phyloP scores from a whole-genome alignment of 2,329 filamentous ascomycete species.

The Fulvia fulva region DNA sequence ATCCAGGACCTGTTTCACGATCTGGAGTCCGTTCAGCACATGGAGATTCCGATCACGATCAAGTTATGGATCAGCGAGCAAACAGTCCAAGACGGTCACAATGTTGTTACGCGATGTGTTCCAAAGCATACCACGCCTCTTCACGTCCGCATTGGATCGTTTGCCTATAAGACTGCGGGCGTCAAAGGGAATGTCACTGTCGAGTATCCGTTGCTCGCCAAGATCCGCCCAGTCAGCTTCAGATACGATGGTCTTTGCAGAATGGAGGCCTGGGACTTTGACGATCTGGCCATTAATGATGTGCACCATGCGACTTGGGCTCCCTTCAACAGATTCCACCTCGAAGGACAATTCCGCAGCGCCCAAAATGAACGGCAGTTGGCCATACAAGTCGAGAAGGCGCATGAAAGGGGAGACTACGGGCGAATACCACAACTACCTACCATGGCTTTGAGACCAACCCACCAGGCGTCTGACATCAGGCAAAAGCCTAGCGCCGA shows the following conservation, averaged over 20 bases:
- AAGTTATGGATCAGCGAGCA: not conserved
- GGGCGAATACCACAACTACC: not conserved
- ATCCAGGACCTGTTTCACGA: not conserved
- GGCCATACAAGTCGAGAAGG: not conserved
- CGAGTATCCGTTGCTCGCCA: not conserved
- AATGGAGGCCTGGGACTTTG: not conserved
- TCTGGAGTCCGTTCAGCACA: not conserved
- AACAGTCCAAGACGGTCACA: not conserved
- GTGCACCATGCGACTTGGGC: not conserved
- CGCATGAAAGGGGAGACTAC: not conserved
- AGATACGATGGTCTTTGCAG: not conserved
- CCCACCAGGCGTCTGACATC: not conserved
- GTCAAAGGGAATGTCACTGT: not conserved
- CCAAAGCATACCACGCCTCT: not conserved
- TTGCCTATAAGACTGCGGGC: not conserved
- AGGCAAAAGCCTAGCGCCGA: not conserved
- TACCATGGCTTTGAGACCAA: not conserved
- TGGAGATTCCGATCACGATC: not conserved
- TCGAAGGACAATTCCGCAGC: not conserved
- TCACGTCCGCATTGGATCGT: not conserved
- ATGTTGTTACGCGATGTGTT: not conserved
- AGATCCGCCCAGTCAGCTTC: not conserved
- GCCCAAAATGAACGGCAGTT: not conserved
- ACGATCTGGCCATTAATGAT: not conserved
- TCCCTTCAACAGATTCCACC: not conserved